Base-by-base conservation (phyloP, 345 rosid species). In the Acer negundo region DNA sequence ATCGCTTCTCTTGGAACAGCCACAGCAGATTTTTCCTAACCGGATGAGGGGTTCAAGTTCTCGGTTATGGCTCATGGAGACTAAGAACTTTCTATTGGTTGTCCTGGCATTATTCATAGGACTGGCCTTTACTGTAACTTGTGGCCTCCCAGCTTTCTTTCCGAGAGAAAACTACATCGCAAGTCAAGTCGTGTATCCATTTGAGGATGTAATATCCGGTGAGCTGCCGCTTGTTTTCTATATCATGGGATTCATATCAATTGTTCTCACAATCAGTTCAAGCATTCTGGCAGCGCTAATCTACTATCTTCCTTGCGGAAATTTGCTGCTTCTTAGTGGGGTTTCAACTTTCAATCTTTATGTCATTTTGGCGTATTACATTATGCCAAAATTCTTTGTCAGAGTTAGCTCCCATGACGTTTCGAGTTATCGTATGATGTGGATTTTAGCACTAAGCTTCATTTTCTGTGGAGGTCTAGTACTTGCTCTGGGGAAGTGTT, bases 21-120 rank as follows among this genome's bases (percentile, higher is more conserved):
- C 1, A 0, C 10, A 59, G 4, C 28, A 2, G 28, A 17, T 7
- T 19, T 59, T 59, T n/a, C 63, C 3, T 4, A 62, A 62, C 19
- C 66, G 9, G 31, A 62, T 35, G 15, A 62, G 9, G 22, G 62
- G 28, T 26, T 26, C 28, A 26, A 26, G 28, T 26, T 26, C 28
- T 26, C 28, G 28, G 28, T 26, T 26, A 26, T 26, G 28, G 28
- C 28, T 26, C 28, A 26, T 26, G 28, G 28, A 26, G 28, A 26
- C 59, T 10, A 73, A 56, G 68, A 73, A 73, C 26, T 13, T 61
- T 12, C 35, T 73, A 3, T 8, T 74, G 69, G 58, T 74, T 16
- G 61, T 63, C 6, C 69, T 63, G 8, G 44, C 49, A 15, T 62
- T 74, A 58, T 10, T 74, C 61, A 24, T 63, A 4, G 77, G 61